Percentiles rank a stretch among this genome's conserved stretches.
Evolutionary conservation across 2,329 filamentous ascomycete genomes (phyloP).

Genomic region (Nothophoma quercina): DNA sequence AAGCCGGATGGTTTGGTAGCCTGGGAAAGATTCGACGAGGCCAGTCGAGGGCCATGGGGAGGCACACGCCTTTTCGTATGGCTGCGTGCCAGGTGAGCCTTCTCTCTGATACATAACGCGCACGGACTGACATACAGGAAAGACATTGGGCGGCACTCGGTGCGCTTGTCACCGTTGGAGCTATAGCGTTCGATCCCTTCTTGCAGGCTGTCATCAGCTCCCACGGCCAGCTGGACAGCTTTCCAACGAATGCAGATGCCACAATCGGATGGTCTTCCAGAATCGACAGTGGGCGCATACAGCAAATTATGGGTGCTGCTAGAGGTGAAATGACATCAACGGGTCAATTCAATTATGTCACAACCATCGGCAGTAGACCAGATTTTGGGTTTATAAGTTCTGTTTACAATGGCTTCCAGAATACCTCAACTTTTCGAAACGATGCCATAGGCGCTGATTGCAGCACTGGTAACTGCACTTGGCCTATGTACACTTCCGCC

Average conservation of each 20-base stretch:
- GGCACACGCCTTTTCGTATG: slow-evolving; percentile 16
- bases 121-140: background rate
- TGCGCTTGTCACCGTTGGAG: slow-evolving; percentile 8
- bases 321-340: background rate
- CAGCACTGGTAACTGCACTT: slow-evolving; percentile 19
- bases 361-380: slow-evolving; percentile 1
- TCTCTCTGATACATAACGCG: background rate
- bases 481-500: slow-evolving; percentile 9
- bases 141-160: slow-evolving; percentile 21
- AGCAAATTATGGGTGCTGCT: too few relatives aligned
- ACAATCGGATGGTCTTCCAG: background rate
- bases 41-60: slow-evolving; percentile 23
- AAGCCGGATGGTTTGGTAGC: slow-evolving; percentile 4
- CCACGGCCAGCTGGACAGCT: slow-evolving; percentile 1
- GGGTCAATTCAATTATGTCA: background rate
- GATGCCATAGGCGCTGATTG: slow-evolving; percentile 1
- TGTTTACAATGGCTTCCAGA: slow-evolving; percentile 14
- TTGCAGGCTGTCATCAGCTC: slow-evolving; percentile 12
- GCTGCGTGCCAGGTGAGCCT: slow-evolving; percentile 9
- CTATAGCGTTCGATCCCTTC: slow-evolving; percentile 20
- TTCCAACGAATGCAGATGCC: background rate
- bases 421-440: background rate
- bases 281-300: background rate
- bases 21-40: slow-evolving; percentile 25
- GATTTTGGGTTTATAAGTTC: slow-evolving; percentile 20